These are phyloP conservation scores for Excoecaria agallocha DNA, from an alignment of 345 rosid species.

Conservation along the genomic window DNA sequence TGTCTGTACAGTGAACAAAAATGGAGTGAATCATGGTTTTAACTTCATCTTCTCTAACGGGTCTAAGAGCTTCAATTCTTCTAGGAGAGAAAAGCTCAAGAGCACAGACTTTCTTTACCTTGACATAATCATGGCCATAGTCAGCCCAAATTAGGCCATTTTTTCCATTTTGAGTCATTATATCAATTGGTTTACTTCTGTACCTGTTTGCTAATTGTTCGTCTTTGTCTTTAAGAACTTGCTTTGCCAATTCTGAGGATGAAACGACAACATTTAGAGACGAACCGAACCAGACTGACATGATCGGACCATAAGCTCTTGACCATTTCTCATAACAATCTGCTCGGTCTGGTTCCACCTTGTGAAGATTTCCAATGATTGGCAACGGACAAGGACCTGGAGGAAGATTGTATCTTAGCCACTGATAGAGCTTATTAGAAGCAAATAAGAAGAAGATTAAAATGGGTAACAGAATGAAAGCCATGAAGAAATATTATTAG, in stretches of 20 bases:
- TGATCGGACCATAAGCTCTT: conserved; percentile 63
- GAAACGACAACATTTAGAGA: conserved; percentile 72
- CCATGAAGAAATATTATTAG: background rate
- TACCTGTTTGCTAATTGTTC: conserved; percentile 70
- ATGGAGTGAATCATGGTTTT: conserved; percentile 81
- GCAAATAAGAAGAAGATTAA: background rate
- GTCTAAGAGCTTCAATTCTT: conserved; percentile 69
- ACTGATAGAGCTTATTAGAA: background rate
- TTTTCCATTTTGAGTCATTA: conserved; percentile 58
- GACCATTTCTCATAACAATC: conserved; percentile 84
- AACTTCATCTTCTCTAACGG: conserved; percentile 88
- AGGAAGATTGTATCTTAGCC: conserved; percentile 47
- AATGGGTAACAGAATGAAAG: background rate
- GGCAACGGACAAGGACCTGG: conserved; percentile 85
- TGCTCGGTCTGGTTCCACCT: conserved; percentile 72
- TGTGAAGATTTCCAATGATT: conserved; percentile 77
- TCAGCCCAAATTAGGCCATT: conserved; percentile 84
- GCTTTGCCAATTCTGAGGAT: conserved; percentile 60
- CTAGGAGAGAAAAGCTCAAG: conserved; percentile 76
- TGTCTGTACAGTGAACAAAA: conserved; percentile 59
- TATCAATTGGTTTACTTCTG: conserved; percentile 56
- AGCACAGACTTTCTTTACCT: conserved; percentile 76
- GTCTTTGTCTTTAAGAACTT: conserved; percentile 74
- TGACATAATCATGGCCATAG: conserved; percentile 80
- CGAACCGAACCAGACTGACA: conserved; percentile 89